phyloP scores from a whole-genome alignment of 2,329 filamentous ascomycete species.

The Fusarium penzigii region DNA sequence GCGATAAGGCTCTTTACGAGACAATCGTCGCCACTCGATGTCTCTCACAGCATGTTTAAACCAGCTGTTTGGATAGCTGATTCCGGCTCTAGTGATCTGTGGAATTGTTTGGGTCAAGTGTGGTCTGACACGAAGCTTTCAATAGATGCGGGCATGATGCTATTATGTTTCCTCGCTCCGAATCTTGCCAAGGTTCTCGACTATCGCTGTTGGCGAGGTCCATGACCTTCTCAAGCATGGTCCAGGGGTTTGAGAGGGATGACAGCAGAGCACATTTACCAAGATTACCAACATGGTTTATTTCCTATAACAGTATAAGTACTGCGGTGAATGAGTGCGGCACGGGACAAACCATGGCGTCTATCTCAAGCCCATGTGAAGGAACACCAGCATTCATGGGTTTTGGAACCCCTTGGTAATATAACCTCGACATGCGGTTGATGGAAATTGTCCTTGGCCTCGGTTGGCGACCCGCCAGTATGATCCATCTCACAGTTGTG shows the following conservation, averaged over 20 bases:
- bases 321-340: not conserved
- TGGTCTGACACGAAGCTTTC: slow-evolving; percentile 23
- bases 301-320: too few species aligned
- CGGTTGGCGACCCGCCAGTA: not conserved
- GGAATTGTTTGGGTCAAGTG: slow-evolving; percentile 12
- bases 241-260: not conserved
- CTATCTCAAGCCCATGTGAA: not conserved
- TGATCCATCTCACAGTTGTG: not conserved
- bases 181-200: slow-evolving; percentile 1
- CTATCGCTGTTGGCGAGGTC: slow-evolving; percentile 5
- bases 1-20: slow-evolving; percentile 11
- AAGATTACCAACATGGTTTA: slow-evolving; percentile 14
- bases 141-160: not conserved
- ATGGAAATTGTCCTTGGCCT: not conserved
- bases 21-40: slow-evolving; percentile 10
- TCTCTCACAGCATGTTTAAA: slow-evolving; percentile 11
- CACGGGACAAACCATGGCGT: not conserved
- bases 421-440: not conserved
- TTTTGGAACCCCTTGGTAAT: not conserved
- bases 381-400: not conserved
- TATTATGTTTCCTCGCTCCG: not conserved
- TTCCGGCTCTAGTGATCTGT: slow-evolving; percentile 6
- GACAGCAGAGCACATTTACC: not conserved
- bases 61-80: slow-evolving; percentile 18
- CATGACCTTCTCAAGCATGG: not conserved